Conservation (phyloP, 1,139 yeast species). For the Suhomyces bribrorum region DNA sequence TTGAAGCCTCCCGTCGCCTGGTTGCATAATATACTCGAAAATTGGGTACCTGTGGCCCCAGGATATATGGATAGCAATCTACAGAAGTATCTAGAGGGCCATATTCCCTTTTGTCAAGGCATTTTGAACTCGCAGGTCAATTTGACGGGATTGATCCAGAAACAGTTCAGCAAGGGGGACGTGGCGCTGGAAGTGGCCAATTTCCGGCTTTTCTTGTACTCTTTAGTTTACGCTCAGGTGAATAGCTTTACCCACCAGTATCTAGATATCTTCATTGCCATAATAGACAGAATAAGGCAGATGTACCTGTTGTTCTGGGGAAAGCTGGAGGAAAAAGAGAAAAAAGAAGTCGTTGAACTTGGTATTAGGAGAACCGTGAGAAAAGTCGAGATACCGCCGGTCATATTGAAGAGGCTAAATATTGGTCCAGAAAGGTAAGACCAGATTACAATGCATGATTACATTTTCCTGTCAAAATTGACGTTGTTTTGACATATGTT, state of each 20-base stretch:
- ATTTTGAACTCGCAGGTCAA: neutral
- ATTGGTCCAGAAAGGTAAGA: no score
- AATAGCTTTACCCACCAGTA: neutral
- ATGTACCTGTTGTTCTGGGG: neutral
- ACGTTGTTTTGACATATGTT: no score
- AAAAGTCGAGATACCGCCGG: slow-evolving; percentile 9
- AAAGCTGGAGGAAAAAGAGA: neutral
- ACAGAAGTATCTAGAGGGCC: neutral
- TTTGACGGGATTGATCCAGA: neutral
- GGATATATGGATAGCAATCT: neutral
- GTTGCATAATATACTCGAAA: neutral
- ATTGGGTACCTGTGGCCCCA: neutral
- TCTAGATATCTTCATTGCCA: neutral
- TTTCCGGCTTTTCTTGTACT: slow-evolving; percentile 12
- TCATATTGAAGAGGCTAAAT: slow-evolving; percentile 9
- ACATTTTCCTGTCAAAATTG: no score
- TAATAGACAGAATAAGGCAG: neutral
- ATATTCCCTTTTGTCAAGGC: neutral
- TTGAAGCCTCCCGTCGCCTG: neutral
- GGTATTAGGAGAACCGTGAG: slow-evolving; percentile 1
- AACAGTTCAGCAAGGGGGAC: neutral
- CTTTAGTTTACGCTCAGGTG: slow-evolving; percentile 1
- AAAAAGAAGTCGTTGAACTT: neutral
- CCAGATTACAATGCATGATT: no score
- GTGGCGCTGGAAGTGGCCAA: neutral